Evolutionary conservation across 805 yeast species (phyloP).

Genomic region (Metschnikowia rubicola): DNA sequence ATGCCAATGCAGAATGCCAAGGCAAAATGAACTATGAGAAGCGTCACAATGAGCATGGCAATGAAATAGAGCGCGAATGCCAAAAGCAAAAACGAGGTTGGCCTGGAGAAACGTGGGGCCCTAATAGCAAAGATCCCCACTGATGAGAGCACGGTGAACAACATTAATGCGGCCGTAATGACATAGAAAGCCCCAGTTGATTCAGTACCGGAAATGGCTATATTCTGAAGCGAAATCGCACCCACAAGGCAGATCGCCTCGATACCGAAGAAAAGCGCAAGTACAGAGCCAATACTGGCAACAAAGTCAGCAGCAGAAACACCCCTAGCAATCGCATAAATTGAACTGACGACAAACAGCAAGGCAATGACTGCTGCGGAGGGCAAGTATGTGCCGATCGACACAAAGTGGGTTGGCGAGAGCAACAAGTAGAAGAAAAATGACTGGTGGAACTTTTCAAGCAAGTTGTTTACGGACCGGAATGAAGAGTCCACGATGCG

Average conservation of each 20-base stretch:
- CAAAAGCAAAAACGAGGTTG: constrained; percentile 25
- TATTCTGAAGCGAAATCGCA: constrained; percentile 26
- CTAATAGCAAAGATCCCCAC: background rate
- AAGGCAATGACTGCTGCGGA: constrained; percentile 71
- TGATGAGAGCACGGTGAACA: constrained; percentile 3
- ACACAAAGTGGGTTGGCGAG: constrained; percentile 76
- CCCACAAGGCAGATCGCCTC: constrained; percentile 24
- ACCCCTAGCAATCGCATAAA: constrained; percentile 50
- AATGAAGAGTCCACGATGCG: constrained; percentile 83
- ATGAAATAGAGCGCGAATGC: constrained; percentile 54
- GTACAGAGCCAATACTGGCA: constrained; percentile 21
- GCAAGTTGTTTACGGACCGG: constrained; percentile 83
- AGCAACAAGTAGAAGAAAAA: constrained; percentile 87
- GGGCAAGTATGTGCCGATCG: constrained; percentile 91
- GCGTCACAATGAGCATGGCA: constrained; percentile 66
- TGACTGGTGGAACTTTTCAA: constrained; percentile 96
- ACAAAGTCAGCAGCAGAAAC: constrained; percentile 24
- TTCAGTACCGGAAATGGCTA: constrained; percentile 11
- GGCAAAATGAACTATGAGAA: constrained; percentile 81
- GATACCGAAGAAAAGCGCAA: constrained; percentile 27
- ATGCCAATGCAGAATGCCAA: constrained; percentile 71
- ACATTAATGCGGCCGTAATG: background rate
- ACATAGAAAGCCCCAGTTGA: background rate
- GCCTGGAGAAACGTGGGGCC: constrained; percentile 16
- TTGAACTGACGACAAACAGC: constrained; percentile 65